Evolutionary conservation across 768 basidiomycete genomes (phyloP), one percentile per base, ranked within the genome.

Genomic region (Ramaria rubella): DNA sequence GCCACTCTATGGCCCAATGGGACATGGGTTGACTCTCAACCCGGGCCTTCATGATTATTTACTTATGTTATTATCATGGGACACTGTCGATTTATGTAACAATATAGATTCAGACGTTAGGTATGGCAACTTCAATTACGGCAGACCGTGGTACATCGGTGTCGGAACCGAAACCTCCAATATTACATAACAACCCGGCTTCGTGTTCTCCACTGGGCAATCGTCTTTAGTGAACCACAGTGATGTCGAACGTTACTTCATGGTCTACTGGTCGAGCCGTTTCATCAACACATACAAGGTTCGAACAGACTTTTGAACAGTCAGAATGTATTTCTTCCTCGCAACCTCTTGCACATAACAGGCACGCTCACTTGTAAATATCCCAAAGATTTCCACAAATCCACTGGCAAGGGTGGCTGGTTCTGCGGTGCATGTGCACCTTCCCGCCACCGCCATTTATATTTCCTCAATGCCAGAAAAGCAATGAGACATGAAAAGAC

Each of bases 1-100:
- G 89, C 87, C 6, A 83, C 79, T 3, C 70, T 88, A 51, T 86
- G 81, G 75, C 81, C 84, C 2, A 92, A 93, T 66, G 86, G 87
- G 50, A 90, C 88, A 15, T 93, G 88, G 88, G 75, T 82, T 42
- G 78, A 90, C 65, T 83, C 92, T 23, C 69, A 74, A 19, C 74
- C 81, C 11, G 91, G 90, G n/a, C 75, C 86, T 49, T 83, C 86
- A 26, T 73, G 63, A 58, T 26, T 34, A 15, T 48, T 48, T 24
- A 48, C n/a, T 42, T 17, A 42, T 36, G 34, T 42, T 42, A 42
- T 42, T 42, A n/a, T 42, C n/a, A n/a, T n/a, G n/a, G 36, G 36
- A 38, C 36, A 14, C n/a, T 3, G 3, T n/a, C n/a, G n/a, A n/a
- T n/a, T n/a, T n/a, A n/a, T n/a, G n/a, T n/a, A n/a, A n/a, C n/a